phyloP scores from a whole-genome alignment of 2,329 filamentous ascomycete genomes.

The Xenoacremonium recifei region DNA sequence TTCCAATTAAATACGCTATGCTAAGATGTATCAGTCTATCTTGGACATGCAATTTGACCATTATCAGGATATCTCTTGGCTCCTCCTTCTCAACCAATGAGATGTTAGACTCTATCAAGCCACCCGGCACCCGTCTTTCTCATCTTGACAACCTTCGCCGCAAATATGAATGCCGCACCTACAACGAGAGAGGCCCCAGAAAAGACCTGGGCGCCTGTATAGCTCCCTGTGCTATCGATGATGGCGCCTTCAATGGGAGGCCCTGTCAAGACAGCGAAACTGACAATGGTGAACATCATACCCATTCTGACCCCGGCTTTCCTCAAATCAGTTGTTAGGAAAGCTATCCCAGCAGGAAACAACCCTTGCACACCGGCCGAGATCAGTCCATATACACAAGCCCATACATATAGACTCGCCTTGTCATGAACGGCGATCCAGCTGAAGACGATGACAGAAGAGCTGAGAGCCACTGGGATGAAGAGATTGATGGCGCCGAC shows the following conservation, averaged over 20 bases:
- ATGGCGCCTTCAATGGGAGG: slow-evolving; percentile 35
- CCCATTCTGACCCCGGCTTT: slow-evolving; percentile 43
- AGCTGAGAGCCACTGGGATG: slow-evolving; percentile 28
- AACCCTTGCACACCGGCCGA: slow-evolving; percentile 28
- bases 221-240: slow-evolving; percentile 22
- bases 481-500: slow-evolving; percentile 50
- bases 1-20: too few relatives aligned
- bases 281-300: slow-evolving; percentile 41
- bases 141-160: slow-evolving; percentile 11
- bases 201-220: slow-evolving; percentile 21
- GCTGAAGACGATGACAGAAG: slow-evolving; percentile 25
- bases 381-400: slow-evolving; percentile 27
- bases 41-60: too few relatives aligned
- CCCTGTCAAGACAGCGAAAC: slow-evolving; percentile 41
- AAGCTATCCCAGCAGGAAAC: slow-evolving; percentile 37
- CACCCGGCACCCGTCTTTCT: slow-evolving; percentile 5
- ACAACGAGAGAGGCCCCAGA: slow-evolving; percentile 13
- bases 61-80: too few relatives aligned
- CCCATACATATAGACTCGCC: slow-evolving; percentile 29
- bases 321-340: slow-evolving; percentile 37
- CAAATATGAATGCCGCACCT: slow-evolving; percentile 11
- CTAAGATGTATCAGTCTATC: too few relatives aligned
- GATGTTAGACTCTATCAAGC: not conserved
- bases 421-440: slow-evolving; percentile 28
- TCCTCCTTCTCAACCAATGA: too few relatives aligned